phyloP scores from a whole-genome alignment of 1,139 yeast genomes.

The Yamadazyma trypodendri region DNA sequence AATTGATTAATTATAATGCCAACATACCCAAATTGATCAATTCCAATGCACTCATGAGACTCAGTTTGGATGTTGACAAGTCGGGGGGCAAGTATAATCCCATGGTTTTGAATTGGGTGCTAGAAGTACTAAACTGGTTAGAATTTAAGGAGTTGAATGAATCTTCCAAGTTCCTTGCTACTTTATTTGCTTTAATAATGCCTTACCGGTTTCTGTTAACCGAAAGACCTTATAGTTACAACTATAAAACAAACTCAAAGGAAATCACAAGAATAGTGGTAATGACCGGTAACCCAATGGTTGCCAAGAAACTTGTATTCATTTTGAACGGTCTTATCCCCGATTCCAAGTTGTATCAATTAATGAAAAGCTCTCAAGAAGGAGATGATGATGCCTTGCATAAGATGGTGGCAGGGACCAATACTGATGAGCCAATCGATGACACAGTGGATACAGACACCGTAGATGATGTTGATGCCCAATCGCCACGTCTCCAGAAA shows the following conservation, averaged over 20 bases:
- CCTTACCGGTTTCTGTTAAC: conserved; percentile 39
- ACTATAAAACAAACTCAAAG: conserved; percentile 16
- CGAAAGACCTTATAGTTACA: conserved; percentile 29
- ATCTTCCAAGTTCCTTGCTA: conserved; percentile 36
- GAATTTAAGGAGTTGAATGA: conserved; percentile 56
- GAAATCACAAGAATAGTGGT: conserved; percentile 51
- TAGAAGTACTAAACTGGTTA: conserved; percentile 59
- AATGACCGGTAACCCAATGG: conserved; percentile 60
- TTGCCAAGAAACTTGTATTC: conserved; percentile 58
- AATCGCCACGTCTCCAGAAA: too few species aligned
- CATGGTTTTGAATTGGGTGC: conserved; percentile 52
- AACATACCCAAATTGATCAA: conserved; percentile 49
- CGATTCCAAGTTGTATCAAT: conserved; percentile 16
- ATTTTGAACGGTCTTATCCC: conserved; percentile 52
- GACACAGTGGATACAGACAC: too few species aligned
- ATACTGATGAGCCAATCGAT: too few species aligned
- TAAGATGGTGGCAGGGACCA: too few species aligned
- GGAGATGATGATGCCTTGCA: not conserved
- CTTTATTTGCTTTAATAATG: conserved; percentile 43
- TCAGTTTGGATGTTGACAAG: conserved; percentile 12
- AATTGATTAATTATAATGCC: conserved; percentile 37
- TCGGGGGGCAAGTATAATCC: conserved; percentile 16
- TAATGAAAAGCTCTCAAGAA: conserved; percentile 5
- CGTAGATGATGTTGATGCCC: too few species aligned
- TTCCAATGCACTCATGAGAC: conserved; percentile 32